phyloP scores from a whole-genome alignment of 257 asterid genomes.

The Misopates orontium region DNA sequence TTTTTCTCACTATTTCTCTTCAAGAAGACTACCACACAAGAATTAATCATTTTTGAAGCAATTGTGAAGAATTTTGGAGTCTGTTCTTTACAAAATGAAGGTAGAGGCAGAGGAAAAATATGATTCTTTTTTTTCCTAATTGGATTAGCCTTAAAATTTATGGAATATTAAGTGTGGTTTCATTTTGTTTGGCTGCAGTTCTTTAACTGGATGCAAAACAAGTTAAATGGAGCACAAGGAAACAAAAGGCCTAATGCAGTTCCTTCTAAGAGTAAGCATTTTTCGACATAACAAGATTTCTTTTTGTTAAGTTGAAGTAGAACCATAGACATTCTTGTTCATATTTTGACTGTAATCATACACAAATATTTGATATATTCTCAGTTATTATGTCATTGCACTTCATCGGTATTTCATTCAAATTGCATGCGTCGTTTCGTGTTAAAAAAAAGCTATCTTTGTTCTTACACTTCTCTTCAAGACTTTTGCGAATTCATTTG shows the following conservation, averaged over 20 bases:
- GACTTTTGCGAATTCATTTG: too few relatives aligned
- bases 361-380: too few relatives aligned
- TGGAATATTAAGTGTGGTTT: constrained; percentile 3
- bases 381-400: too few relatives aligned
- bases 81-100: constrained; percentile 47
- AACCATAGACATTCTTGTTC: background rate
- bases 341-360: too few relatives aligned
- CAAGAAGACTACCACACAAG: background rate
- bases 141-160: background rate
- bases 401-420: too few relatives aligned
- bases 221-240: constrained; percentile 45
- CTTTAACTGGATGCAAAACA: constrained; percentile 61
- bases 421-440: too few relatives aligned
- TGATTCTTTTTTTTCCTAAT: background rate
- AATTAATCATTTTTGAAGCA: background rate
- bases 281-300: background rate
- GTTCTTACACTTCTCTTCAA: too few relatives aligned
- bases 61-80: constrained; percentile 19
- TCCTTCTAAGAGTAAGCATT: constrained; percentile 38
- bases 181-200: constrained; percentile 42
- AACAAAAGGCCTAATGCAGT: constrained; percentile 21
- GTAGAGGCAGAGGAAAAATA: constrained; percentile 27
- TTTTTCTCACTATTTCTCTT: constrained; percentile 7
- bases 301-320: too few relatives aligned
- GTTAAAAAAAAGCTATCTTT: too few relatives aligned